Evolutionary conservation across 192 early-diverging fungal species (phyloP), one percentile per base, ranked within the genome.

Genomic region (Coemansia sp.): DNA sequence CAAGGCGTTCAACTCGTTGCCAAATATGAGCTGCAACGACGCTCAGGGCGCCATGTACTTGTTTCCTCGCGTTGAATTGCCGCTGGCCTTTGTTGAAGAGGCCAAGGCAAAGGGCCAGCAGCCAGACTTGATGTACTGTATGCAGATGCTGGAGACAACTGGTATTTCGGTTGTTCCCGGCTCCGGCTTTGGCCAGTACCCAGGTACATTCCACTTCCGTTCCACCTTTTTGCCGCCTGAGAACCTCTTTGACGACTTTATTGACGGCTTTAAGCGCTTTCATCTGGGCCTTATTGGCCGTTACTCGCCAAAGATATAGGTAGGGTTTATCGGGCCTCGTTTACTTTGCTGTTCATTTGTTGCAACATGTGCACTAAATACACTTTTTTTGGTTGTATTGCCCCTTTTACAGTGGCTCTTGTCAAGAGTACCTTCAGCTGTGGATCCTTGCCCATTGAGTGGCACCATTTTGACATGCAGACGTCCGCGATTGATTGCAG

Each of bases 21-120:
- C 90, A 65, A 88, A 86, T 19, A 84, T 91, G 55, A 83, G 79
- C 15, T 95, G 93, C 82, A 90, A 93, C 58, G 73, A 77, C 48
- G 91, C 95, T 1, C 82, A 91, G 65, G 96, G 96, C 43, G 88
- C 96, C 47, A 93, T 99, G 93, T 99, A 99, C 76, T 80, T 94
- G 49, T 97, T 97, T 83, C 96, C 96, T 13, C 77, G 63, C 25
- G 84, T 98, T 48, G 56, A 58, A 35, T 64, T 97, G 8, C 89
- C 94, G 17, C 46, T 70, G 46, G 85, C 82, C 51, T 91, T 92
- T 34, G 74, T 95, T 19, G 84, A 81, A 31, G 90, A 85, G 39
- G 94, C 94, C 35, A 66, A 81, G 32, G 69, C 65, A n/a, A 68
- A 63, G 23, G 85, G 87, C 25, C 82, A 85, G 75, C 66, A 84